Evolutionary conservation across 2,329 filamentous ascomycete genomes (phyloP).

Genomic region (Cladobotryum protrusum): DNA sequence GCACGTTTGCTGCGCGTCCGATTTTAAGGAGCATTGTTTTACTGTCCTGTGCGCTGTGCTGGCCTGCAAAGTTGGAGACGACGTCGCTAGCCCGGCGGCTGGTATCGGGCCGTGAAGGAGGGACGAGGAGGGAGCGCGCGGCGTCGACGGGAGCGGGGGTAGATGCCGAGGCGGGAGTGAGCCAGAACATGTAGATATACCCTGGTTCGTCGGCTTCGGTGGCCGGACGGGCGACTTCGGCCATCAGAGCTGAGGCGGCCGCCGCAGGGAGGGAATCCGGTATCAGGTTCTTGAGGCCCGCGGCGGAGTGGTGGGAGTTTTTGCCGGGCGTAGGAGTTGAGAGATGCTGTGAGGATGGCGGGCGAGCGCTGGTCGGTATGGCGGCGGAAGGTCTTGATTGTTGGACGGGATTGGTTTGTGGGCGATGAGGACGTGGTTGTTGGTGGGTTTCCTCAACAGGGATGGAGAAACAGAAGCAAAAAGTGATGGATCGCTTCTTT

Average conservation of each 20-base stretch:
- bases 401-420: slow-evolving; percentile 43
- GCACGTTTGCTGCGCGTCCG: slow-evolving; percentile 71
- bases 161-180: slow-evolving; percentile 59
- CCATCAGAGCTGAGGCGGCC: slow-evolving; percentile 62
- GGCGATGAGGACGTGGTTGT: slow-evolving; percentile 33
- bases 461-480: slow-evolving; percentile 50
- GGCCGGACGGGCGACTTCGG: slow-evolving; percentile 67
- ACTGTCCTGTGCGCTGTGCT: background rate
- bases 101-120: slow-evolving; percentile 33
- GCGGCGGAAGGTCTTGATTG: slow-evolving; percentile 24
- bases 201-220: slow-evolving; percentile 68
- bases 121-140: slow-evolving; percentile 52
- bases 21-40: slow-evolving; percentile 66
- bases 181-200: slow-evolving; percentile 99
- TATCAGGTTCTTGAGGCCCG: slow-evolving; percentile 48
- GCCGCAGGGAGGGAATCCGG: slow-evolving; percentile 60
- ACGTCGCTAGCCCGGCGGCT: slow-evolving; percentile 49
- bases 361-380: background rate
- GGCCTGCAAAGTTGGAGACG: slow-evolving; percentile 43
- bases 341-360: background rate
- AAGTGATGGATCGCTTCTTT: slow-evolving; percentile 19
- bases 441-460: slow-evolving; percentile 39
- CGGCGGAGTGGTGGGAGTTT: slow-evolving; percentile 23
- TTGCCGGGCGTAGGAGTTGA: slow-evolving; percentile 19
- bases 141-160: slow-evolving; percentile 51